Evolutionary conservation across 371 early-diverging fungal species (phyloP), one percentile per base, ranked within the genome.

Genomic region (Blakeslea trispora): DNA sequence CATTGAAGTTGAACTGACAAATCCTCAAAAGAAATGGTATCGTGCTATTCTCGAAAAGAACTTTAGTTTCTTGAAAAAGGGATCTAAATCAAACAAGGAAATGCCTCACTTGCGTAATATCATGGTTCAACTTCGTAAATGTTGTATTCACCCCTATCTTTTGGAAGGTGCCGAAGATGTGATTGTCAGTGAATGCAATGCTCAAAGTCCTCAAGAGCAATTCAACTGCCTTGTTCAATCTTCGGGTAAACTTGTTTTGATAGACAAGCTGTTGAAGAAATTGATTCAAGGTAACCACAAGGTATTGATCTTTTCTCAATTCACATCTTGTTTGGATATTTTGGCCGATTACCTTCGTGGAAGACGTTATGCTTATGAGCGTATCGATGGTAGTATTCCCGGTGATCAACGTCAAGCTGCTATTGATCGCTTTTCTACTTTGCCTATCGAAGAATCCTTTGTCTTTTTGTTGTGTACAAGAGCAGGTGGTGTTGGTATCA

Each of bases 231-330:
- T 97, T 50, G 82, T 97, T 13, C 82, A 91, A 49, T 84, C 90
- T 11, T 92, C 92, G 22, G 95, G 95, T 49, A 97, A 96, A 72
- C 72, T 97, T 75, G 85, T 71, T 23, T 61, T 91, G 44, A 84
- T 96, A 46, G 94, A 95, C 64, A 93, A 95, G 71, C 70, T 96
- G 5, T 74, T 98, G 24, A 75, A 61, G 35, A 90, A 88, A 59
- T 63, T 96, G 58, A 84, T 86, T 61, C 84, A 80, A 28, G 85
- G 86, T 0, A 92, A 92, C 11, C 93, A 94, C 70, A 88, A 91
- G 59, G 95, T 96, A 11, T 74, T 98, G 41, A 94, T 98, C 50
- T 98, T 96, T 67, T 94, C 94, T 4, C 96, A 96, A 69, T 94
- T 96, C 86, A 92, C 94, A n/a, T 68, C 63, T 37, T 68, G 68